Base-by-base conservation (phyloP, 495 filamentous ascomycete genomes). In the Xylaria telfairii region DNA sequence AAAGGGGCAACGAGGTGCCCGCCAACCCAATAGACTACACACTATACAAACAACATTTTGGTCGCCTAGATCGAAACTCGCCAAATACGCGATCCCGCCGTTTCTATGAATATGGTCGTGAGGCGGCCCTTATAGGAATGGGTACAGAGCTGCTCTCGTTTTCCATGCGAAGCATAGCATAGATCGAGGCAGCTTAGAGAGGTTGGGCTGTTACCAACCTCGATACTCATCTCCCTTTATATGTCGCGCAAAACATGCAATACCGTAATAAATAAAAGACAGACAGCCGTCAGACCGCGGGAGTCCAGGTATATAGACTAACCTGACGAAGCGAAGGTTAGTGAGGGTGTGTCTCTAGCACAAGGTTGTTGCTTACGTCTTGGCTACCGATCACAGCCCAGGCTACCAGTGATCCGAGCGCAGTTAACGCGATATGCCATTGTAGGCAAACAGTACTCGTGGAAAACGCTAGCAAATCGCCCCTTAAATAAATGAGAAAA, bases 401-500 rank as follows among this genome's bases (percentile, higher is more conserved):
- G 30, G 65, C 51, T 12, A 28, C 6, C 9, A 57, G 24, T 17
- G 39, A n/a, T 21, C 51, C 65, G 39, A 67, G 4, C 19, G n/a
- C 46, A 24, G 24, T 51, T 26, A 59, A 67, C 3, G 42, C n/a
- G 32, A 66, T 19, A 53, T 24, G 54, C 30, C 61, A 42, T 66
- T 32, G 26, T 10, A 41, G n/a, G 19, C 24, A 17, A 49, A 7
- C 12, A 6, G 44, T 10, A 34, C 28, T 39, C 10, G 28, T 32
- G 13, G 47, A 34, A 9, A 41, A 53, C 9, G 12, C 13, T 21
- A 42, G 19, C 15, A 39, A 21, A 28, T 17, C 6, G 13, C n/a
- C 19, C 28, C 12, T 54, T 42, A 39, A 10, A 42, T 59, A 12
- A 57, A 46, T 47, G 12, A 37, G 39, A 8, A n/a, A 17, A 57